A percentile compares a stretch with the other conserved stretches of the same genome.
phyloP scores from a whole-genome alignment of 805 yeast species.

The Monosporozyma unispora region DNA sequence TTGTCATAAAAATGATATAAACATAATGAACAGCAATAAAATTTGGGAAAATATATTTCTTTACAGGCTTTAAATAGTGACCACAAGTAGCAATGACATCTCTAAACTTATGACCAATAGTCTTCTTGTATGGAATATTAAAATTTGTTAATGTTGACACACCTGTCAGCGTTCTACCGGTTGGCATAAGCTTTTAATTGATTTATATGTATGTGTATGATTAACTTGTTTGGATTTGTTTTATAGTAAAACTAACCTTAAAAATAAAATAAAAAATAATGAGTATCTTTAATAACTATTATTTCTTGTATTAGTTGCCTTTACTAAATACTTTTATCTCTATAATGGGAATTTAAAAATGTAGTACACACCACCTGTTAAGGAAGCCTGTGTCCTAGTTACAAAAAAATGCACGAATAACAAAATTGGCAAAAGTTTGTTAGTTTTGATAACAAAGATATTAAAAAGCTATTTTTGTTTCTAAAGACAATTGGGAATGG shows the following conservation, averaged over 20 bases:
- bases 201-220: not conserved
- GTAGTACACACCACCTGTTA: not conserved
- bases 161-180: conserved; percentile 16
- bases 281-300: not conserved
- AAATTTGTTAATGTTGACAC: conserved; percentile 16
- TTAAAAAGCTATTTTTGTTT: not conserved
- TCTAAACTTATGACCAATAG: conserved; percentile 34
- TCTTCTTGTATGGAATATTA: conserved; percentile 18
- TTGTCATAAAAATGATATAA: conserved; percentile 51
- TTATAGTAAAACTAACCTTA: not conserved
- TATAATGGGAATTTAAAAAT: not conserved
- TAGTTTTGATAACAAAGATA: not conserved
- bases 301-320: too few species aligned
- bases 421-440: not conserved
- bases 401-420: not conserved
- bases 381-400: not conserved
- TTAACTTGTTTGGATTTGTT: not conserved
- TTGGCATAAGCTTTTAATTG: conserved; percentile 2
- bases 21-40: conserved; percentile 59
- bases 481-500: not conserved
- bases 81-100: conserved; percentile 31
- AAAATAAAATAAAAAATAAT: not conserved
- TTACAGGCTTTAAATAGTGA: conserved; percentile 27
- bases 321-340: too few species aligned
- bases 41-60: conserved; percentile 35